Evolutionary conservation across 1,284 basidiomycete genomes (phyloP).

Genomic region (Xerocomus nothofagi): DNA sequence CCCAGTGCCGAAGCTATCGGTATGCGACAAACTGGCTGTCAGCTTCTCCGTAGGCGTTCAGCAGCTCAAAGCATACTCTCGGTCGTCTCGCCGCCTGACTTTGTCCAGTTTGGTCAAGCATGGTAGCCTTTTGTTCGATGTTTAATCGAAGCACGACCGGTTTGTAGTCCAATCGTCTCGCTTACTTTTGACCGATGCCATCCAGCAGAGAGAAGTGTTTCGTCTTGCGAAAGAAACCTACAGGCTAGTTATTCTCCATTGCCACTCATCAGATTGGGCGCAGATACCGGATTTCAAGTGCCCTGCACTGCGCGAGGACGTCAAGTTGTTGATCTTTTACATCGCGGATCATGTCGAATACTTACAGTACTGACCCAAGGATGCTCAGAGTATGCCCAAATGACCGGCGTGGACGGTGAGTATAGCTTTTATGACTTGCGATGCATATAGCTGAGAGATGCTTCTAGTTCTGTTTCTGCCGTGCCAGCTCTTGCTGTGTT

Average conservation of each 20-base stretch:
- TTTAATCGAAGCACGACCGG: slow-evolving; percentile 6
- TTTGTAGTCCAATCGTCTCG: slow-evolving; percentile 88
- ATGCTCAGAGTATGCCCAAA: slow-evolving; percentile 68
- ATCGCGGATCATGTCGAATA: slow-evolving; percentile 95
- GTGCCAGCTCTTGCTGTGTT: slow-evolving; percentile 27
- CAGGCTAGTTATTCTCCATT: slow-evolving; percentile 78
- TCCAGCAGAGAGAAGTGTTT: slow-evolving; percentile 56
- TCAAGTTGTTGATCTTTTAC: slow-evolving; percentile 84
- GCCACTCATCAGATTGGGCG: slow-evolving; percentile 96
- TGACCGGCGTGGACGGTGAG: slow-evolving; percentile 71
- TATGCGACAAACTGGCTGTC: slow-evolving; percentile 44
- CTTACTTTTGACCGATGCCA: slow-evolving; percentile 79
- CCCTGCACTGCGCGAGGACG: slow-evolving; percentile 84
- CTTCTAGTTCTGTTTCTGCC: slow-evolving; percentile 27
- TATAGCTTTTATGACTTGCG: neutral
- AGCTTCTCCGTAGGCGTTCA: slow-evolving; percentile 74
- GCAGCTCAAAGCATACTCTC: slow-evolving; percentile 80
- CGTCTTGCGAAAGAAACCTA: slow-evolving; percentile 94
- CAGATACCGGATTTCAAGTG: slow-evolving; percentile 81
- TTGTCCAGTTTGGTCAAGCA: slow-evolving; percentile 76
- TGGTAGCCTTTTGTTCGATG: slow-evolving; percentile 6
- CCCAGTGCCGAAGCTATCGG: slow-evolving; percentile 41
- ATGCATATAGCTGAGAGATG: neutral
- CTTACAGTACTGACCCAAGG: slow-evolving; percentile 83
- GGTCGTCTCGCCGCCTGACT: slow-evolving; percentile 6